phyloP scores from a whole-genome alignment of 768 basidiomycete genomes.

The Lactarius evosmus region DNA sequence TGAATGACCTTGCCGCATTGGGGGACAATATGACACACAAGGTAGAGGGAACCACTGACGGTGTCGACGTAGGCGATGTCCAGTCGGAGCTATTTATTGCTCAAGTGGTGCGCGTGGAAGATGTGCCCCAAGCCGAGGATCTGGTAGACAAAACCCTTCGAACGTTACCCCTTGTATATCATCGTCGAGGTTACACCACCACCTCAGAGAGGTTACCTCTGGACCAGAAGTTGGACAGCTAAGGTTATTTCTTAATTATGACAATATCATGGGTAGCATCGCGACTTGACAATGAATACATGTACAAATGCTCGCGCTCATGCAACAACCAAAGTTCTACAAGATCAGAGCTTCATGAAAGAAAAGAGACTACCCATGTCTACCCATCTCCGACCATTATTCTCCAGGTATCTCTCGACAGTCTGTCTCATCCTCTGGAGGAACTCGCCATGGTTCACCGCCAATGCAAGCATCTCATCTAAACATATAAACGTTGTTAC shows the following conservation, averaged over 20 bases:
- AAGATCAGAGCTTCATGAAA: conserved; percentile 60
- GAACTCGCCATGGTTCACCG: conserved; percentile 46
- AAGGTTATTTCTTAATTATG: background rate
- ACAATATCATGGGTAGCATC: background rate
- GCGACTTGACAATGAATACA: conserved; percentile 17
- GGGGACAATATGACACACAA: conserved; percentile 27
- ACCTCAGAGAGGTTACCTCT: conserved; percentile 34
- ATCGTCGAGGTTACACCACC: conserved; percentile 57
- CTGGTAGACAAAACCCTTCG: conserved; percentile 29
- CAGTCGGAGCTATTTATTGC: conserved; percentile 80
- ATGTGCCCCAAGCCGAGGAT: conserved; percentile 33
- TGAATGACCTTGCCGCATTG: conserved; percentile 52
- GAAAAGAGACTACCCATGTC: conserved; percentile 77
- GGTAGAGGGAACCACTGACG: conserved; percentile 17
- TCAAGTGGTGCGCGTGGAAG: conserved; percentile 62
- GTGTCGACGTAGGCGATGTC: conserved; percentile 35
- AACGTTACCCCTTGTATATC: conserved; percentile 60
- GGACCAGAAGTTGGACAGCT: conserved; percentile 14
- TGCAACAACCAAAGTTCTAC: conserved; percentile 7
- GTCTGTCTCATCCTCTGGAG: conserved; percentile 52
- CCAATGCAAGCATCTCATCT: conserved; percentile 58
- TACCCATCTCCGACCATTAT: conserved; percentile 89
- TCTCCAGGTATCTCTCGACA: conserved; percentile 78
- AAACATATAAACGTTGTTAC: conserved; percentile 10
- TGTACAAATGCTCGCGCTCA: conserved; percentile 8